These are phyloP conservation scores for Cenchrus purpureus DNA, from an alignment of 176 grass and related monocot genomes.

Conservation along the genomic window DNA sequence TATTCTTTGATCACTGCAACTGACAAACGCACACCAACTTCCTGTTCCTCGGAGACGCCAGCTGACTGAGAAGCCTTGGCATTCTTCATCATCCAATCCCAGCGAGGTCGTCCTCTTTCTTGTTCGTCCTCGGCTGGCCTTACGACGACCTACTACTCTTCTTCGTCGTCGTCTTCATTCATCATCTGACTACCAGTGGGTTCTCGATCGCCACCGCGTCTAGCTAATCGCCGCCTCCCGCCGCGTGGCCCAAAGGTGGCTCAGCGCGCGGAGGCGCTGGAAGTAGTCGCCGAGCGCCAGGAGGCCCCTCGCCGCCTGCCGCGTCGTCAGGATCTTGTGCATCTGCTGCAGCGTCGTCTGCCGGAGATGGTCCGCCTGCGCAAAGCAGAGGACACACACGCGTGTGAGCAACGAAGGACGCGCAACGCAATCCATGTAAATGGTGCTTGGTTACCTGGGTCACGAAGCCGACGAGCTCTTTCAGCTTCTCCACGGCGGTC, in stretches of 20 bases:
- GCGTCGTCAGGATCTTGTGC: constrained; percentile 74
- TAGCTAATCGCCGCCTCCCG: constrained; percentile 62
- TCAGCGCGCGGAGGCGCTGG: constrained; percentile 80
- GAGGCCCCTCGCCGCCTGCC: constrained; percentile 79
- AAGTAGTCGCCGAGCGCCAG: constrained; percentile 87
- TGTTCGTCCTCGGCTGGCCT: constrained; percentile 35
- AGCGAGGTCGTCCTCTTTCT: constrained; percentile 11
- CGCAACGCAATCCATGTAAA: neutral
- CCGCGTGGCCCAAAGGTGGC: constrained; percentile 71
- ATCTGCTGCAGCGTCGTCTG: constrained; percentile 69
- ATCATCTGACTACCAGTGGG: neutral
- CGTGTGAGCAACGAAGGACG: neutral
- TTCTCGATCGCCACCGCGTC: neutral
- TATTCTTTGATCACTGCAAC: constrained; percentile 28
- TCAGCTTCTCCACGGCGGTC: constrained; percentile 64
- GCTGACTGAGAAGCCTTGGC: neutral
- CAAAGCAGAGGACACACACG: neutral
- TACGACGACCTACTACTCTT: constrained; percentile 42
- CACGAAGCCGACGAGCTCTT: constrained; percentile 69
- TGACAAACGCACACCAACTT: constrained; percentile 29
- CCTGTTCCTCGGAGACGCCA: constrained; percentile 10
- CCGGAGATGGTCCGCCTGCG: constrained; percentile 86
- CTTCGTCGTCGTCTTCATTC: neutral
- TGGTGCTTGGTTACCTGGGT: constrained; percentile 53
- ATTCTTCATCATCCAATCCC: neutral